Percentiles rank a stretch among this genome's conserved stretches.
Evolutionary conservation across 192 early-diverging fungal genomes (phyloP).

Genomic region (Tieghemiomyces parasiticus): DNA sequence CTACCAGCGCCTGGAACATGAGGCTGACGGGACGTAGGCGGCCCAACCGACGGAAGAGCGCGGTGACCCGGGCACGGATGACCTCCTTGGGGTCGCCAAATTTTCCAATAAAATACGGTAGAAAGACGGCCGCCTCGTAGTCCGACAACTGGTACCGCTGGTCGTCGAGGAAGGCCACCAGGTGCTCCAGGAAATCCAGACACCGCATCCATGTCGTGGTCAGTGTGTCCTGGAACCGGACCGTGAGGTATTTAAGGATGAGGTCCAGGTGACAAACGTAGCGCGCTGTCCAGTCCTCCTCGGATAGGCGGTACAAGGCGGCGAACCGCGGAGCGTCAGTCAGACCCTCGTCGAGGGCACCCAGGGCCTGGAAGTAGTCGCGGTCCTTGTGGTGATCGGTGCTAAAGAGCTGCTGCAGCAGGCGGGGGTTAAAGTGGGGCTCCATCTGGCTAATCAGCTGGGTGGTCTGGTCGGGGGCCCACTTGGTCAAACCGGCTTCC

Average conservation of each 20-base stretch:
- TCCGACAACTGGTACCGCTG: conserved; percentile 48
- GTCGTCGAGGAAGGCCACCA: conserved; percentile 47
- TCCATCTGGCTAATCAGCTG: conserved; percentile 44
- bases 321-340: conserved; percentile 20
- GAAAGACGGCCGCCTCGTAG: conserved; percentile 63
- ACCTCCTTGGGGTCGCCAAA: conserved; percentile 76
- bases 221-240: conserved; percentile 86
- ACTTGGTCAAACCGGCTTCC: conserved; percentile 51
- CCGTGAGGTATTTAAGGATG: conserved; percentile 71
- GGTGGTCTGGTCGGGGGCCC: conserved; percentile 47
- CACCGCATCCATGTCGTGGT: conserved; percentile 76
- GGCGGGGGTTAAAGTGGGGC: conserved; percentile 35
- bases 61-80: conserved; percentile 52
- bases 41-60: conserved; percentile 52
- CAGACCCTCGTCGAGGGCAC: conserved; percentile 50
- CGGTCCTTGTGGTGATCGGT: conserved; percentile 79
- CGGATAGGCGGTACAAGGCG: conserved; percentile 19
- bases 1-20: conserved; percentile 53
- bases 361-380: conserved; percentile 52
- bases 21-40: conserved; percentile 67
- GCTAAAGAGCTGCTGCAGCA: conserved; percentile 53
- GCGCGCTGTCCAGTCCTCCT: conserved; percentile 38
- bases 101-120: conserved; percentile 47
- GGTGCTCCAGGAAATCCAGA: conserved; percentile 64
- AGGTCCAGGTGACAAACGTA: conserved; percentile 62